Evolutionary conservation across 768 basidiomycete species (phyloP), one percentile per base, ranked within the genome.

Genomic region (Russula virescens): DNA sequence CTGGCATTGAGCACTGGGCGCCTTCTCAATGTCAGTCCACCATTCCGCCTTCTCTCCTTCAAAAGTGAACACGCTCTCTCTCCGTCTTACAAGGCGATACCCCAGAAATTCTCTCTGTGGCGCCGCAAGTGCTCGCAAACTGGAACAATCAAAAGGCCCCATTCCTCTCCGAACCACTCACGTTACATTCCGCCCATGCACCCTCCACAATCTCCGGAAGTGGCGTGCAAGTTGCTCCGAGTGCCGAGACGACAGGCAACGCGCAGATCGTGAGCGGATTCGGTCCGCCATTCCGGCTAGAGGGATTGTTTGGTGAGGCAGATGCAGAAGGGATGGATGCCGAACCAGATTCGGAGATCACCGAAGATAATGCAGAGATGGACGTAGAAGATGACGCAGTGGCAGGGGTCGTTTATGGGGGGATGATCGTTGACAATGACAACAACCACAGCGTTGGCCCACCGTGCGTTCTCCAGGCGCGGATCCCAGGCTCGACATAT

Each of bases 91-190:
- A 60, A 46, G 61, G 42, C 0, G 38, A 47, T 21, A 13, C 31
- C 16, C 56, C n/a, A n/a, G n/a, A 57, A 31, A 35, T 57, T 16
- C 56, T 57, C 18, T 8, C 56, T 8, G 18, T 46, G 5, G 56
- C 46, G 16, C 56, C 34, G 21, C 56, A 57, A 4, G 56, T 49
- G 19, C 40, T 47, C 25, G 1, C 18, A 23, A 94, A 99, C n/a
- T 99, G 96, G 95, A 98, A 98, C 69, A 85, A 91, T 61, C 94
- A 97, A 72, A 96, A 93, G 70, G 96, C 97, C 14, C 89, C 91
- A 0, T 98, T 91, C 75, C 90, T 81, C 75, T 91, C 93, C 5
- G 71, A 77, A 2, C 93, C 94, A 10, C 94, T 96, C 0, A 70
- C 77, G 9, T 72, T 91, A 2, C 92, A 95, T 71, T 87, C 91